Evolutionary conservation across 78 protist species (phyloP).

Genomic region (Creolimax fragrantissima): DNA sequence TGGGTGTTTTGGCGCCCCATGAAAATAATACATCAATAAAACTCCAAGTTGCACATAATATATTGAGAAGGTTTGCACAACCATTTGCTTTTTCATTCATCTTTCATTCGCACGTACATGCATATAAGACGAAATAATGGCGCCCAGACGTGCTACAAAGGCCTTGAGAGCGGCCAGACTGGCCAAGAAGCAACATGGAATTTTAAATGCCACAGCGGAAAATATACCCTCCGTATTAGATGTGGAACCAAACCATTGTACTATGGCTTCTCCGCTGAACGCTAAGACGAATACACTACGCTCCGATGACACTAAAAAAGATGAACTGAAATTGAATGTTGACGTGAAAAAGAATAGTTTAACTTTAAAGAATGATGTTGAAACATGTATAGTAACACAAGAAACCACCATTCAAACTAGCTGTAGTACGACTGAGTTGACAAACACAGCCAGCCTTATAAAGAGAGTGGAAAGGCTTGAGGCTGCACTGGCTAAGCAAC

Average conservation of each 20-base stretch:
- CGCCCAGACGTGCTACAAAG: not conserved
- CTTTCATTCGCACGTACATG: no score
- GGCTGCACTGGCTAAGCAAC: not conserved
- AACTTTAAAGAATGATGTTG: not conserved
- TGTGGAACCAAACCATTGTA: not conserved
- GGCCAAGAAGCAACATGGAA: not conserved
- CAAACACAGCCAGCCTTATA: not conserved
- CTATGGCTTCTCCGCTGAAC: no score
- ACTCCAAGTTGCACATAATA: no score
- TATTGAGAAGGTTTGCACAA: no score
- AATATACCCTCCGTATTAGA: not conserved
- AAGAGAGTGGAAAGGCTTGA: not conserved
- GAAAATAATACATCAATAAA: no score
- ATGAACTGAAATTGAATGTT: not conserved
- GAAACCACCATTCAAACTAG: not conserved
- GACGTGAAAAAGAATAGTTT: not conserved
- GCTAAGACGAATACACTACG: not conserved
- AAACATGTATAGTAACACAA: not conserved
- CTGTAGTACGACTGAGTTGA: not conserved
- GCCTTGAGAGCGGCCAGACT: not conserved
- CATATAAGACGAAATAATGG: no score
- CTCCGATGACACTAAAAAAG: not conserved
- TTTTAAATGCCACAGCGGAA: not conserved
- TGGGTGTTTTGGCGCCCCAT: no score
- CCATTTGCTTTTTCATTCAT: no score